These are phyloP conservation scores for Turritis glabra DNA, from an alignment of 345 rosid genomes.

Conservation along the genomic window DNA sequence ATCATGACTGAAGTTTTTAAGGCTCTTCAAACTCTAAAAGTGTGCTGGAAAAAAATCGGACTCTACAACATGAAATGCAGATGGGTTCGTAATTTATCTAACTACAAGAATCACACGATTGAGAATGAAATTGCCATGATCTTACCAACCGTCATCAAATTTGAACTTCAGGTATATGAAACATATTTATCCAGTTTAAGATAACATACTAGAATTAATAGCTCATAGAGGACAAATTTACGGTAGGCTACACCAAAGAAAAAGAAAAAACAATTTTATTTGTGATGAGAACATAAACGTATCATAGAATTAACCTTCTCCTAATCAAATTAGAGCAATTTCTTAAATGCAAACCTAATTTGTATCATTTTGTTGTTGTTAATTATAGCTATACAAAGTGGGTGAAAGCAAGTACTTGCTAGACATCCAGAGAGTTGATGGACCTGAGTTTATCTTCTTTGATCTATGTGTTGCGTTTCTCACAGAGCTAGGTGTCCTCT, in stretches of 20 bases:
- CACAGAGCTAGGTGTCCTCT: conserved; percentile 63
- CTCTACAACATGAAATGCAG: conserved; percentile 86
- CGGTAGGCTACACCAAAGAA: no score
- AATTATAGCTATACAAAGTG: conserved; percentile 85
- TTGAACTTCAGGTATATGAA: conserved; percentile 68
- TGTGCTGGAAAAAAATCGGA: conserved; percentile 83
- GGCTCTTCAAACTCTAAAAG: conserved; percentile 71
- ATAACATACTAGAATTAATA: no score
- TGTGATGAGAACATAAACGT: neutral
- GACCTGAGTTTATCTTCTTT: conserved; percentile 74
- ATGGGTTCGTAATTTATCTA: conserved; percentile 59
- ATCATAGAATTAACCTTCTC: neutral
- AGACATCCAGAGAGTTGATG: conserved; percentile 72
- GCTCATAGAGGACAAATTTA: no score
- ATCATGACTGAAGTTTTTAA: conserved; percentile 73
- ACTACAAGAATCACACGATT: conserved; percentile 38
- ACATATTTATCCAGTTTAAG: no score
- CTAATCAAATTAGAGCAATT: neutral
- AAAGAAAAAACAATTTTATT: no score
- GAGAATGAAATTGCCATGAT: conserved; percentile 40
- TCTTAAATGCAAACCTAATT: neutral
- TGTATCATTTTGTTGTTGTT: neutral
- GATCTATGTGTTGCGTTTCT: conserved; percentile 81
- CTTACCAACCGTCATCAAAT: conserved; percentile 59
- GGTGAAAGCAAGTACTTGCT: conserved; percentile 64